Base-by-base conservation (phyloP, 140 eudicot species). In the Anethum foeniculum region DNA sequence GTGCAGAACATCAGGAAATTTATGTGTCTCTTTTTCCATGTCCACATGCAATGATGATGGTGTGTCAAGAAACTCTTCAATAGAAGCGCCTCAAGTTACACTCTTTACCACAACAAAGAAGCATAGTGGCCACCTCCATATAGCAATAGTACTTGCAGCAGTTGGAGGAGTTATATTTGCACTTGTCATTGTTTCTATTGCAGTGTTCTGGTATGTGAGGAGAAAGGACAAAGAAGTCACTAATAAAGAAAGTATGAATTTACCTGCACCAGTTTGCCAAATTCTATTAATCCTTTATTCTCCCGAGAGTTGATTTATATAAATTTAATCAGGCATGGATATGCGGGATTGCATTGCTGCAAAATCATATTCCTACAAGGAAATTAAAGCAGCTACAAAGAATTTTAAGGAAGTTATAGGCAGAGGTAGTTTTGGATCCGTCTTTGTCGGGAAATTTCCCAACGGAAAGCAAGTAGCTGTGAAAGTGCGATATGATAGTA, bases 401-500 rank as follows among this genome's bases (percentile, higher is more conserved):
- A 94, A 92, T 85, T 94, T 94, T 80, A 94, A 89, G 88, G 85
- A 94, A 81, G 85, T 84, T 76, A 82, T 94, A n/a, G 98, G 98
- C 7, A 90, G 94, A 48, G 98, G 98, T 43, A 89, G 98, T 77
- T 94, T 92, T 74, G 98, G 98, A 75, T 85, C 97, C 16, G 96
- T 94, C 43, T 94, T 89, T 83, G 88, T 88, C 13, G 98, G 96
- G 38, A 90, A 94, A 86, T 94, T 92, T 84, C 77, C 88, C 0
- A 88, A 87, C 83, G 98, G 97, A n/a, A 92, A 88, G 82, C 84
- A 58, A 48, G 90, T 86, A 36, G 98, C 97, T 65, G 94, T 94
- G 78, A 94, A 94, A 94, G 96, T 94, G 14, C 87, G 93, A 41
- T 90, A 84, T 69, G 96, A 94, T 81, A 90, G 81, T 84, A 82